Evolutionary conservation across 2,329 filamentous ascomycete genomes (phyloP), one percentile per base, ranked within the genome.

Genomic region (Fusarium albidum): DNA sequence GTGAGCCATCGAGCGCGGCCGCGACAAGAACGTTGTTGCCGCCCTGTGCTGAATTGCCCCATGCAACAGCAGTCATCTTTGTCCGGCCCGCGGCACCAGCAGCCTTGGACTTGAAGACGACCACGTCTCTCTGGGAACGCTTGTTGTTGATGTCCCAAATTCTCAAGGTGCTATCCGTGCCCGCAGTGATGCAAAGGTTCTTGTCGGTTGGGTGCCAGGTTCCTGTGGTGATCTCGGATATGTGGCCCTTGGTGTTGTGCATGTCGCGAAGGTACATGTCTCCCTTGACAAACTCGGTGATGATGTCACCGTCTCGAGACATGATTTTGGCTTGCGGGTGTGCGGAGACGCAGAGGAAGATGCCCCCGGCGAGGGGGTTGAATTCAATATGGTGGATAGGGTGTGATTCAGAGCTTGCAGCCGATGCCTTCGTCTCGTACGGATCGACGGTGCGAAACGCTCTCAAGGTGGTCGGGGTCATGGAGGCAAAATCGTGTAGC

Each of bases 261-360:
- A 98, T 96, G 72, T 99, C 95, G 48, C 94, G 85, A 62, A 99
- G 77, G 68, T 99, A 99, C 93, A 98, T 98, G 71, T 99, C 95
- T 38, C 95, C 95, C 75, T 99, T 99, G 64, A 92, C 89, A 62
- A 96, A 98, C 69, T 97, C 92, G 1, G 89, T 88, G 41, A 96
- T 67, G 8, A 90, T 82, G 37, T 96, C 91, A 32, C 95, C 95
- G 76, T 99, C 94, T 67, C 95, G 87, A 65, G 86, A 91, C 71
- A 98, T 82, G 18, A 99, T 87, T 72, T 92, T 93, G 11, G 94
- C 91, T 72, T 98, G 94, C 2, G 94, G 88, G 33, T 94, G 91
- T 7, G 94, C 92, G 8, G 92, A 90, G 37, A 98, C 81, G 64
- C 95, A 96, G 28, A 99, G 84, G 55, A 99, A 87, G 55, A 90